Conservation (phyloP, 495 filamentous ascomycete genomes). For the Lepidopterella palustris region DNA sequence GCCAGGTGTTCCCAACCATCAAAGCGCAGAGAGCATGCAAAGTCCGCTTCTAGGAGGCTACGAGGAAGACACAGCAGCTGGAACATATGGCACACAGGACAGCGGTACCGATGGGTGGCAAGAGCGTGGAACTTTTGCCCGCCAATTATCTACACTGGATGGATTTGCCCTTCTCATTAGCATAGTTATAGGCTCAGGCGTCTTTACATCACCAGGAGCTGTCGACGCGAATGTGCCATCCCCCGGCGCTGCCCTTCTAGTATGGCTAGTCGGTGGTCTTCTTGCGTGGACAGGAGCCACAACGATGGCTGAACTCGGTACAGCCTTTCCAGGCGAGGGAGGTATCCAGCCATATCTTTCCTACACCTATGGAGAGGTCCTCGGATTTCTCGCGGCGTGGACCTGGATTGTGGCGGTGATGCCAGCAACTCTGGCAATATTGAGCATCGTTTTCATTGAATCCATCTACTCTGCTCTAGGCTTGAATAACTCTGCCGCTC, state of each 20-base stretch:
- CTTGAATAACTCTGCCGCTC: slow-evolving; percentile 6
- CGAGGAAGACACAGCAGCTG: no score
- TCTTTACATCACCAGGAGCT: slow-evolving; percentile 52
- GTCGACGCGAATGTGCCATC: slow-evolving; percentile 53
- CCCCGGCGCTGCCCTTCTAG: slow-evolving; percentile 44
- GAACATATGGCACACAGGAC: no score
- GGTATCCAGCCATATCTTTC: slow-evolving; percentile 51
- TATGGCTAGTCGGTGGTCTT: slow-evolving; percentile 48
- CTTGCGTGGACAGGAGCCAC: slow-evolving; percentile 53
- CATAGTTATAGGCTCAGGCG: slow-evolving; percentile 50
- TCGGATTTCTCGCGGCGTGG: slow-evolving; percentile 52
- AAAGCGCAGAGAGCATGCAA: no score
- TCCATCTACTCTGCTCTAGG: slow-evolving; percentile 33
- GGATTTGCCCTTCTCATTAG: slow-evolving; percentile 51
- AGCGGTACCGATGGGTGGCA: no score
- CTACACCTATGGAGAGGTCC: slow-evolving; percentile 50
- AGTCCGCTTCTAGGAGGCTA: no score
- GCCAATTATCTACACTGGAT: slow-evolving; percentile 44
- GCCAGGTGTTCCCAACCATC: no score
- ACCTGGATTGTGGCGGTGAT: slow-evolving; percentile 53
- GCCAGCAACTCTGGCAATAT: slow-evolving; percentile 51
- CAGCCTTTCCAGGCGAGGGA: slow-evolving; percentile 46
- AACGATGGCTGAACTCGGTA: slow-evolving; percentile 50
- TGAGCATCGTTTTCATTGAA: slow-evolving; percentile 55
- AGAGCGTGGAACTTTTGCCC: slow-evolving; percentile 38